Conservation (phyloP, 345 rosid species). For the Euphorbia peplus region DNA sequence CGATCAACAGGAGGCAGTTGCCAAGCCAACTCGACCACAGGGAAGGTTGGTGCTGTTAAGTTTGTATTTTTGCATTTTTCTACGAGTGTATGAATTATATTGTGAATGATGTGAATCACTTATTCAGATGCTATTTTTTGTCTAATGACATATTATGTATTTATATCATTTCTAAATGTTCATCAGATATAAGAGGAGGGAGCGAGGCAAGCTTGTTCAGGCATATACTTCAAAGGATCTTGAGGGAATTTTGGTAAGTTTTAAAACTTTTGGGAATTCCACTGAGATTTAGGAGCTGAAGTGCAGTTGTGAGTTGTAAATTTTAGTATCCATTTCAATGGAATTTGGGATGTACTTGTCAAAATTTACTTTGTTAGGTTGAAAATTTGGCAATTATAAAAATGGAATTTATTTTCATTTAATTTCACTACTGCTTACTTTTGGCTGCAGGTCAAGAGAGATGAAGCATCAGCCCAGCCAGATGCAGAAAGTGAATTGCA, state of each 20-base stretch:
- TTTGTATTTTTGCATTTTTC: background rate
- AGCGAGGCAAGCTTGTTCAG: slow-evolving; percentile 79
- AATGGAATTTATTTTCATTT: background rate
- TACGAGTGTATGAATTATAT: background rate
- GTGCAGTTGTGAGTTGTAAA: background rate
- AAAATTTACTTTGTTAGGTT: background rate
- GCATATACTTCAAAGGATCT: slow-evolving; percentile 84
- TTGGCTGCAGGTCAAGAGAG: slow-evolving; percentile 59
- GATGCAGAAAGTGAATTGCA: slow-evolving; percentile 33
- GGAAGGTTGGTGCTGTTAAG: slow-evolving; percentile 62
- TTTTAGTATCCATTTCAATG: background rate
- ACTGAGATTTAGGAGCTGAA: background rate
- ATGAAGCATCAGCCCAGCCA: slow-evolving; percentile 47
- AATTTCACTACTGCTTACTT: slow-evolving; percentile 14
- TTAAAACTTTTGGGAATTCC: background rate
- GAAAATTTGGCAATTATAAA: background rate
- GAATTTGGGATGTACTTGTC: background rate
- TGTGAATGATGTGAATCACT: background rate
- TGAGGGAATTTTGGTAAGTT: slow-evolving; percentile 86
- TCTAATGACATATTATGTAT: background rate
- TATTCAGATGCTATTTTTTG: background rate
- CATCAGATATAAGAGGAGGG: slow-evolving; percentile 73
- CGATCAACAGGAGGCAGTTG: slow-evolving; percentile 36
- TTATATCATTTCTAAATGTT: slow-evolving; percentile 1
- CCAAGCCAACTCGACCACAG: slow-evolving; percentile 75